A percentile compares a stretch with the other conserved stretches of the same genome.
Conservation (phyloP, 352 stramenopile species). For the Albugo candida region DNA sequence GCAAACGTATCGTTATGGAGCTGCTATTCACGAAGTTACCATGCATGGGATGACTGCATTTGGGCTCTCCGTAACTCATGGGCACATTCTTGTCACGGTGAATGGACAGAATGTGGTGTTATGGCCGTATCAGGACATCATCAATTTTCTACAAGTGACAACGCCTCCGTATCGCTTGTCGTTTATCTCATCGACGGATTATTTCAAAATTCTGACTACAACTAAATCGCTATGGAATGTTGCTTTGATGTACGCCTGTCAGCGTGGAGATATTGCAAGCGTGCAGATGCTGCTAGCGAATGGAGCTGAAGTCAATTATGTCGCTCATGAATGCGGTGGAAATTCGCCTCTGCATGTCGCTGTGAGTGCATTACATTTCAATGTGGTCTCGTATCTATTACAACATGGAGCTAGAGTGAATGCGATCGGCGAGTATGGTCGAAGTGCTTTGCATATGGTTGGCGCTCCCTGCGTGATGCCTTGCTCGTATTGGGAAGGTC, state of each 20-base stretch:
- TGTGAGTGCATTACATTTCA: constrained; percentile 63
- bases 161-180: constrained; percentile 49
- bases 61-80: constrained; percentile 46
- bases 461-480: constrained; percentile 42
- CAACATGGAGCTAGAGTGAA: constrained; percentile 72
- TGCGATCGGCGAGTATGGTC: constrained; percentile 38
- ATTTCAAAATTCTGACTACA: constrained; percentile 74
- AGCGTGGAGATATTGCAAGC: constrained; percentile 61
- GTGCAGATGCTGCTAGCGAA: constrained; percentile 80
- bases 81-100: constrained; percentile 63
- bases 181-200: constrained; percentile 68
- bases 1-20: constrained; percentile 67
- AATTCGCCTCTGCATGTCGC: constrained; percentile 67
- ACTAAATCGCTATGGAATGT: constrained; percentile 82
- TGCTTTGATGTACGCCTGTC: constrained; percentile 69
- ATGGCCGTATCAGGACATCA: constrained; percentile 63
- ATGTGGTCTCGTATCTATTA: constrained; percentile 72
- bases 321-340: constrained; percentile 56
- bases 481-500: too few species aligned
- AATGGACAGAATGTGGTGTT: constrained; percentile 77
- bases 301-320: constrained; percentile 74
- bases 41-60: constrained; percentile 49
- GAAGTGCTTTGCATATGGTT: constrained; percentile 62
- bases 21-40: constrained; percentile 57
- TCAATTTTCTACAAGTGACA: constrained; percentile 38